Base-by-base conservation (phyloP, 768 basidiomycete genomes). In the Termitomyces sp. region DNA sequence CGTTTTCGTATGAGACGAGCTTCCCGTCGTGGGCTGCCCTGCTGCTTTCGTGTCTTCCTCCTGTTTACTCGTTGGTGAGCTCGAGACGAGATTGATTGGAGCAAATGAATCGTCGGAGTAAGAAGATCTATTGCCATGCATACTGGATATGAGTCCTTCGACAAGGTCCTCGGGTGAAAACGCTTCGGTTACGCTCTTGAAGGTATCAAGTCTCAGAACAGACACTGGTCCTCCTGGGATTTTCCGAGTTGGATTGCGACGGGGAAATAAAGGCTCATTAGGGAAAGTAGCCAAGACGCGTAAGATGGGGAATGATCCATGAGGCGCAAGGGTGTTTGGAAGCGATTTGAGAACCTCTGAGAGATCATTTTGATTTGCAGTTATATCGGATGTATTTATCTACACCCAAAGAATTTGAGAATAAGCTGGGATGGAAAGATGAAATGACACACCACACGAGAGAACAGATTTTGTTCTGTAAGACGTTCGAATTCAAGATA, bases 251-350 rank as follows among this genome's bases (percentile, higher is more conserved):
- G 4, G 14, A 31, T 55, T 55, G 15, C n/a, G 5, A 49, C 25
- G 8, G 37, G 52, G 47, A 4, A 58, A 38, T 37, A 4, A 31
- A 15, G 58, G 58, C 20, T 52, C 58, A 1, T 1, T 15, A 2
- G 57, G 57, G 37, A 58, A 58, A 1, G 48, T 50, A 1, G 57
- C 57, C 36, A 51, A 36, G 2, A 51, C 57, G 2, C 57, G 49
- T 32, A 58, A 32, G 15, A 58, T 20, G 3, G 57, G 48, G 12
- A 51, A 15, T 14, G 34, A 40, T 11, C 38, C 38, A 9, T 15
- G 37, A 40, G 48, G 48, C 1, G 56, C 56, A 12, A 58, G 57
- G 1, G 45, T 3, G 15, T 50, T 40, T 1, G 48, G 57, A 7
- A 58, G 48, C 17, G 57, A 3, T 9, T 42, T 43, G 10, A 58